Percentiles rank a stretch among this genome's conserved stretches.
Evolutionary conservation across 805 yeast genomes (phyloP).

Genomic region (Metschnikowia drakensbergensis): DNA sequence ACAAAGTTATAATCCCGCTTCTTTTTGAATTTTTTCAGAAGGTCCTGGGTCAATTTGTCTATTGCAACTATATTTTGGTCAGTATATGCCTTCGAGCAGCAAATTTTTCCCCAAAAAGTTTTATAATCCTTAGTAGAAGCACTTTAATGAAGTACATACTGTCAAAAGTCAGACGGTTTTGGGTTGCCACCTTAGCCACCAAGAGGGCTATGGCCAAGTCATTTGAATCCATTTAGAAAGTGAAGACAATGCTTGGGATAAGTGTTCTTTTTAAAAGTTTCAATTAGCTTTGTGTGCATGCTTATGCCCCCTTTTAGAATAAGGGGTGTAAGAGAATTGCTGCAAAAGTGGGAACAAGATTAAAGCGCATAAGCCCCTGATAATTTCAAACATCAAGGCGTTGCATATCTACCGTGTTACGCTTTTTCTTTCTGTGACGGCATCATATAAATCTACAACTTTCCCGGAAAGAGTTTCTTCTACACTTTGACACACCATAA

Average conservation of each 20-base stretch:
- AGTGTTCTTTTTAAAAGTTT: neutral
- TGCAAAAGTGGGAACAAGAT: neutral
- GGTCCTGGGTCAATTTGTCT: conserved; percentile 3
- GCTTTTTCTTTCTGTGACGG: no score
- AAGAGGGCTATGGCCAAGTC: conserved; percentile 15
- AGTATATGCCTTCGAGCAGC: neutral
- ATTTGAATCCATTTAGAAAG: conserved; percentile 7
- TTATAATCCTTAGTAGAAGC: neutral
- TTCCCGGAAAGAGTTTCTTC: no score
- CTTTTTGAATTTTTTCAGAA: neutral
- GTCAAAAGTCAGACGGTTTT: conserved; percentile 6
- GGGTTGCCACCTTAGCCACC: conserved; percentile 11
- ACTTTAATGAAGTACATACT: conserved; percentile 4
- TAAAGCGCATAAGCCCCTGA: no score
- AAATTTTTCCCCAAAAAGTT: no score
- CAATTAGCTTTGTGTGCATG: neutral
- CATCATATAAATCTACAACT: no score
- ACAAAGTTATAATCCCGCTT: conserved; percentile 2
- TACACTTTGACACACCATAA: neutral
- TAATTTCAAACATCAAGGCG: no score
- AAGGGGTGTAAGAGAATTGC: conserved; percentile 3
- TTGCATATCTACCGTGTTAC: no score
- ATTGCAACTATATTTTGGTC: conserved; percentile 5
- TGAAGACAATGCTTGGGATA: no score
- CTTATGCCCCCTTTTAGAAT: neutral